phyloP scores from a whole-genome alignment of 169 alveolate genomes.

The Cryptosporidium tyzzeri region DNA sequence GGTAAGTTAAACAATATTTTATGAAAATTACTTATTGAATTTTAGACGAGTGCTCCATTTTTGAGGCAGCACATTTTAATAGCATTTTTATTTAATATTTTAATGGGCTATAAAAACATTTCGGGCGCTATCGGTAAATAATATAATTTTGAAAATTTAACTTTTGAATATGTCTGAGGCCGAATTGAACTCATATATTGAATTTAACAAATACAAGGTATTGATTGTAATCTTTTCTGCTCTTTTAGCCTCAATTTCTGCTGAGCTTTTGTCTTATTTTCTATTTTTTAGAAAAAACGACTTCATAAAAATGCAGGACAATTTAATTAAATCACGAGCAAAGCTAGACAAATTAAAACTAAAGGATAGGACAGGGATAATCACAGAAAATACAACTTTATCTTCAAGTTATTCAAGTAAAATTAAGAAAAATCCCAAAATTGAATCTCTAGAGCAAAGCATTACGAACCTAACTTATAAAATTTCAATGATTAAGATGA shows the following conservation, averaged over 20 bases:
- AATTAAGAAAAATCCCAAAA: constrained; percentile 48
- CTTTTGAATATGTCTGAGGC: constrained; percentile 6
- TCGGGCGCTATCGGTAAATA: background rate
- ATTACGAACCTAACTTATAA: constrained; percentile 46
- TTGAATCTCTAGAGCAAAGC: constrained; percentile 56
- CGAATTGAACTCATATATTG: background rate
- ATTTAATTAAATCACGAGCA: constrained; percentile 19
- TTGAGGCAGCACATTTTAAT: constrained; percentile 46
- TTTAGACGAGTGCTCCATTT: constrained; percentile 47
- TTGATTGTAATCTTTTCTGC: constrained; percentile 35
- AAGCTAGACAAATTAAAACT: constrained; percentile 51
- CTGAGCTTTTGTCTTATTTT: constrained; percentile 57
- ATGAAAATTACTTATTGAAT: background rate
- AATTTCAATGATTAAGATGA: constrained; percentile 52
- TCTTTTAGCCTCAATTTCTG: constrained; percentile 11
- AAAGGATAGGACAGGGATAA: constrained; percentile 61
- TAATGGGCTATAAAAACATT: background rate
- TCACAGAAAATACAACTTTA: constrained; percentile 51
- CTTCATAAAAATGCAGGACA: constrained; percentile 42
- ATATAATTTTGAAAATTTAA: background rate
- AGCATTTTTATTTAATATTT: constrained; percentile 30
- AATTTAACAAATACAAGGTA: constrained; percentile 50
- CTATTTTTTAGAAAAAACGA: constrained; percentile 42
- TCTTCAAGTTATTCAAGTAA: constrained; percentile 18
- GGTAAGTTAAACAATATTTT: constrained; percentile 28